Evolutionary conservation across 192 early-diverging fungal genomes (phyloP).

Genomic region (Helicostylum pulchrum): DNA sequence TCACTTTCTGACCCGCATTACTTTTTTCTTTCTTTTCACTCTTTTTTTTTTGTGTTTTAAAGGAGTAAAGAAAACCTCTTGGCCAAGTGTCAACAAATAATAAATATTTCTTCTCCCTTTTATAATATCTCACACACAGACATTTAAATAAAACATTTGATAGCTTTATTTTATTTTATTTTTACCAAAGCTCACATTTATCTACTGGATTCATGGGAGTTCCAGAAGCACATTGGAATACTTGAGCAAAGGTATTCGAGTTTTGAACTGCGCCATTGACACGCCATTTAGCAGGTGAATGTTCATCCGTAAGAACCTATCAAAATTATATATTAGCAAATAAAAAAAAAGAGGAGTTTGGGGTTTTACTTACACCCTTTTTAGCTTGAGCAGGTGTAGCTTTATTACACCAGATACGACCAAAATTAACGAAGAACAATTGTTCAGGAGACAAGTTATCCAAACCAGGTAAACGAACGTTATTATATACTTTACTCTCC

Average conservation of each 20-base stretch:
- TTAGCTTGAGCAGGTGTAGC: slow-evolving; percentile 42
- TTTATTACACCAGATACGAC: slow-evolving; percentile 62
- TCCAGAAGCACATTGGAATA: slow-evolving; percentile 62
- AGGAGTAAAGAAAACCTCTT: no score
- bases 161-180: no score
- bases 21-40: no score
- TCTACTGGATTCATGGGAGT: slow-evolving; percentile 66
- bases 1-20: no score
- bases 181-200: slow-evolving; percentile 49
- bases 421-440: slow-evolving; percentile 68
- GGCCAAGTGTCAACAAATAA: no score
- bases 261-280: slow-evolving; percentile 72
- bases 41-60: no score
- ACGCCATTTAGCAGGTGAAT: slow-evolving; percentile 61
- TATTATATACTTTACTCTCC: slow-evolving; percentile 28
- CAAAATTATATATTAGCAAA: background rate
- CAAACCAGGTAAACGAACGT: slow-evolving; percentile 45
- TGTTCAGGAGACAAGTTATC: slow-evolving; percentile 55
- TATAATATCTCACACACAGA: no score
- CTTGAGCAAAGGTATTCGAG: slow-evolving; percentile 61
- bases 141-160: no score
- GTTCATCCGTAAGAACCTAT: slow-evolving; percentile 60
- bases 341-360: background rate
- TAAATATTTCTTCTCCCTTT: no score
- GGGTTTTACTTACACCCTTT: slow-evolving; percentile 35